phyloP scores from a whole-genome alignment of 164 flowering plant species.

The Cinnamomum chago region DNA sequence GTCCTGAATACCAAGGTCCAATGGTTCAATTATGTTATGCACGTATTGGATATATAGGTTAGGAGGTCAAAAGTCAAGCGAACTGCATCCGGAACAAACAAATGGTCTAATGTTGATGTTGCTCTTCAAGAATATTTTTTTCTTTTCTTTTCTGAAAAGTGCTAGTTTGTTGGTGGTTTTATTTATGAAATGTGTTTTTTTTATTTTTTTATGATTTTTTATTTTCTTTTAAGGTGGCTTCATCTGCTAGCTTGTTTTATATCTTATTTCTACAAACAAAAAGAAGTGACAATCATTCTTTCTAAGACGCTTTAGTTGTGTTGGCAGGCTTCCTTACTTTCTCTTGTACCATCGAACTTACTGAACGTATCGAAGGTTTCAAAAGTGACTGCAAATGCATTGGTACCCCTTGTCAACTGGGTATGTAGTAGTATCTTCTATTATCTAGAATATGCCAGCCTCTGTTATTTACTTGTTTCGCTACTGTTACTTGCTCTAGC shows the following conservation, averaged over 20 bases:
- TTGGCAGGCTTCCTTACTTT: slow-evolving; percentile 82
- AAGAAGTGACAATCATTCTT: neutral
- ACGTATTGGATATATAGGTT: neutral
- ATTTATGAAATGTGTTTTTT: neutral
- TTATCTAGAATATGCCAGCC: neutral
- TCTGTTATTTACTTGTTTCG: neutral
- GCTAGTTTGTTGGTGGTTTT: neutral
- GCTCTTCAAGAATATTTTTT: neutral
- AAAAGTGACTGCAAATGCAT: slow-evolving; percentile 40
- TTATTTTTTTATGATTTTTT: too few species aligned
- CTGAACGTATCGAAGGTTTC: slow-evolving; percentile 39
- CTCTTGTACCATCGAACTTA: slow-evolving; percentile 63
- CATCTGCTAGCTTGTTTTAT: neutral
- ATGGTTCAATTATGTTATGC: neutral
- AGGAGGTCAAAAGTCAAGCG: neutral
- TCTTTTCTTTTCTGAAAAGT: neutral
- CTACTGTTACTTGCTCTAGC: neutral
- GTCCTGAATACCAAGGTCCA: neutral
- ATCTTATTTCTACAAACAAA: neutral
- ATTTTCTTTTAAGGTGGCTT: neutral
- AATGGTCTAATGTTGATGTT: neutral
- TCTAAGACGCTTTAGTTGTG: slow-evolving; percentile 10
- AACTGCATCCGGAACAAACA: neutral
- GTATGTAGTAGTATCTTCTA: slow-evolving; percentile 32
- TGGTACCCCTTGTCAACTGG: slow-evolving; percentile 70